Percentiles rank a stretch among this genome's conserved stretches.
Conservation (phyloP, 139 green algal genomes). For the Chlamydomonas urium region DNA sequence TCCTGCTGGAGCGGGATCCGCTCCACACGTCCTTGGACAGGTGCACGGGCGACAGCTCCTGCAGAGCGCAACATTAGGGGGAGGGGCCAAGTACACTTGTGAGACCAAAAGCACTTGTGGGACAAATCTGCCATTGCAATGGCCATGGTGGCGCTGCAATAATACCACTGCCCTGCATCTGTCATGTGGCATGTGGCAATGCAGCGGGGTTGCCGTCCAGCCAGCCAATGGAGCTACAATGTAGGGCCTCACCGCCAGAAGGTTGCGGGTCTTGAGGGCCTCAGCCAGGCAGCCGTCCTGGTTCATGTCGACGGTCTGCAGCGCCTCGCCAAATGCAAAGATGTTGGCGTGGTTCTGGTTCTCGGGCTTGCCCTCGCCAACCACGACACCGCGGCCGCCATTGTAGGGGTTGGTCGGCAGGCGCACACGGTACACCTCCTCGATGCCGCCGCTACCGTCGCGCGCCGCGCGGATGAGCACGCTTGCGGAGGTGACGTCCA, state of each 20-base stretch:
- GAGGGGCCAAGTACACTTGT: background rate
- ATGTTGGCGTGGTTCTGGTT: constrained; percentile 84
- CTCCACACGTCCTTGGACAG: too few relatives aligned
- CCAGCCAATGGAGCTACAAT: too few relatives aligned
- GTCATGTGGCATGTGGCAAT: too few relatives aligned
- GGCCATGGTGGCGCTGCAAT: too few relatives aligned
- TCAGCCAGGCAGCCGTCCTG: constrained; percentile 81
- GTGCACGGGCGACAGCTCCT: background rate
- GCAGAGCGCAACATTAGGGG: background rate
- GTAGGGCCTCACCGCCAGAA: constrained; percentile 38
- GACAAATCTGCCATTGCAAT: too few relatives aligned
- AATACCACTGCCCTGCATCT: too few relatives aligned
- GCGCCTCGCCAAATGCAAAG: constrained; percentile 63
- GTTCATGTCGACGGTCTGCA: constrained; percentile 83
- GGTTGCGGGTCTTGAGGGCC: constrained; percentile 74
- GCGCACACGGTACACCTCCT: constrained; percentile 35
- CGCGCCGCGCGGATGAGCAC: too few relatives aligned
- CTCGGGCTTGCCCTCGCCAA: constrained; percentile 85
- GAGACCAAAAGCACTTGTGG: too few relatives aligned
- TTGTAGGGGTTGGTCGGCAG: constrained; percentile 53
- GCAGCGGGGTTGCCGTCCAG: too few relatives aligned
- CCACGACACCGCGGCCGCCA: constrained; percentile 36
- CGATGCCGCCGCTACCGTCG: too few relatives aligned
- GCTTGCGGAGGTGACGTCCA: too few relatives aligned
- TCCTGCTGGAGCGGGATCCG: too few relatives aligned